These are phyloP conservation scores for Sporodiniella umbellata DNA, from an alignment of 371 early-diverging fungal genomes.

Conservation along the genomic window DNA sequence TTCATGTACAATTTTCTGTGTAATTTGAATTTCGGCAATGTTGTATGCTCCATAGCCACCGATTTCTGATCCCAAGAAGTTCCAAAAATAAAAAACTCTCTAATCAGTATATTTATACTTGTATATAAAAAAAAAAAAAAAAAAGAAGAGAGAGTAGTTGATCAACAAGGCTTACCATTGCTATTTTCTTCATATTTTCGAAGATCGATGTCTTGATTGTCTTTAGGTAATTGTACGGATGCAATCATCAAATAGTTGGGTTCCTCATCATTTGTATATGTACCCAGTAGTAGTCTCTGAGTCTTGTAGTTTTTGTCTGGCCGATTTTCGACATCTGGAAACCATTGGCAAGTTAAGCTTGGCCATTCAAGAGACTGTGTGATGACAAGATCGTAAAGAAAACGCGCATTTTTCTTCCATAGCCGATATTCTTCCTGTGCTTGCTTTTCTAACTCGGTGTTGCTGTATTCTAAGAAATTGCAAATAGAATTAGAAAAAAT, in stretches of 20 bases:
- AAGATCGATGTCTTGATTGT: slow-evolving; percentile 62
- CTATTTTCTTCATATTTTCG: slow-evolving; percentile 66
- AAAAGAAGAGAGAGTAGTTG: too few relatives aligned
- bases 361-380: slow-evolving; percentile 99
- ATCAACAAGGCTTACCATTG: too few relatives aligned
- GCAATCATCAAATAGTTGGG: slow-evolving; percentile 96
- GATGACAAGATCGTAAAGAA: slow-evolving; percentile 97
- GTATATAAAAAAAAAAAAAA: too few relatives aligned
- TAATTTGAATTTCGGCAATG: slow-evolving; percentile 77
- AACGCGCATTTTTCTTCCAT: slow-evolving; percentile 99
- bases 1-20: slow-evolving; percentile 91
- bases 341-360: slow-evolving; percentile 97
- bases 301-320: slow-evolving; percentile 86
- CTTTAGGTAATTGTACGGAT: slow-evolving; percentile 85
- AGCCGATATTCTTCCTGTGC: slow-evolving; percentile 95
- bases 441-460: slow-evolving; percentile 59
- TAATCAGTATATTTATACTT: too few relatives aligned
- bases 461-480: not conserved
- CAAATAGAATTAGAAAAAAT: too few relatives aligned
- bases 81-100: not conserved
- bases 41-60: slow-evolving; percentile 82
- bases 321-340: slow-evolving; percentile 93
- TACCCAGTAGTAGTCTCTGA: slow-evolving; percentile 90
- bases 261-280: slow-evolving; percentile 96
- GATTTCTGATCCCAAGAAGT: too few relatives aligned